Evolutionary conservation across 768 basidiomycete species (phyloP), one percentile per base, ranked within the genome.

Genomic region (Strobilomyces echinocephalus): DNA sequence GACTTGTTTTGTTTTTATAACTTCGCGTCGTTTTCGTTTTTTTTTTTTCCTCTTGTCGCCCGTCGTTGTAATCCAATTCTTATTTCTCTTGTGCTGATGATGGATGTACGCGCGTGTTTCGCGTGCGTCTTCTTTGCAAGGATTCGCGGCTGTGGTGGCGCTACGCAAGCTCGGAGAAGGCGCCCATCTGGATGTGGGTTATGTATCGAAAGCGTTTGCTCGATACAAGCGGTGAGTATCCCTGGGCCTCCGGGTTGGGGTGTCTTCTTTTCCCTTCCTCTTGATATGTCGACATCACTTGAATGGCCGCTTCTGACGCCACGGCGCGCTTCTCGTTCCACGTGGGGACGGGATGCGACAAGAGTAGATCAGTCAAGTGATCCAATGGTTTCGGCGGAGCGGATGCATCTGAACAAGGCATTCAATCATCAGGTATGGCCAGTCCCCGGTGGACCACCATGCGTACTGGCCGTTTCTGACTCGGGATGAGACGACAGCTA

Each of bases 41-140:
- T 5, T 36, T n/a, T 24, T 24, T 24, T 12, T 9, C 15, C 36
- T 40, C 8, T 39, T 36, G 20, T 8, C 39, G 55, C 42, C 16
- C 39, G 53, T 52, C 36, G 16, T 44, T 42, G 46, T 47, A 50
- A 48, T 57, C 14, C 45, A 50, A 16, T 36, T 51, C 46, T 43
- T 41, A 40, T 50, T 44, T 31, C n/a, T 10, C 9, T 24, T 36
- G 2, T 15, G 24, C 18, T 18, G 11, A 39, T 20, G 5, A 49
- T 39, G 41, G 21, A 21, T 43, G 41, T 26, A 33, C n/a, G 15
- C 9, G 10, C 12, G 35, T 14, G n/a, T 14, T 33, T 46, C 8
- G 8, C 16, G 8, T 28, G 15, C 26, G 24, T 28, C 9, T 43
- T 36, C 35, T 36, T 3, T 34, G 12, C 34, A 42, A 42, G 24